Conservation (phyloP, 2,329 filamentous ascomycete genomes). For the Ophidiomyces ophidiicola region DNA sequence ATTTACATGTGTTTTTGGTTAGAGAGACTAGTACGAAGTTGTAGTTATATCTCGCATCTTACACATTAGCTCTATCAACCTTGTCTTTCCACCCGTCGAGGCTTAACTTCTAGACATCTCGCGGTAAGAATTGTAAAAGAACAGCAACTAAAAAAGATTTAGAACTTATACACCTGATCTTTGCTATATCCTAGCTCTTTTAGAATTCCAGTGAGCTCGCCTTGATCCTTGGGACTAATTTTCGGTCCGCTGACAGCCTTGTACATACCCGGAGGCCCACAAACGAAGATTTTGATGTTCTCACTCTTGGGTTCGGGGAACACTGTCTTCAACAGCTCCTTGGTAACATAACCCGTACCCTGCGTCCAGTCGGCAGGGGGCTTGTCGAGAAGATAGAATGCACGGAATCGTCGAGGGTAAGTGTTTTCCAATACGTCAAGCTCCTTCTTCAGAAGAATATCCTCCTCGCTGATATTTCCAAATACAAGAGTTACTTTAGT, state of each 20-base stretch:
- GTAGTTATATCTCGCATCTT: no score
- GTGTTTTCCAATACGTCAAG: slow-evolving; percentile 81
- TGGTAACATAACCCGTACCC: slow-evolving; percentile 68
- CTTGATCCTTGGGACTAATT: slow-evolving; percentile 87
- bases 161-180: slow-evolving; percentile 97
- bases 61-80: no score
- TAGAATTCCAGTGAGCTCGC: slow-evolving; percentile 69
- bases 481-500: slow-evolving; percentile 95
- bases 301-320: slow-evolving; percentile 82
- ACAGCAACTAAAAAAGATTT: slow-evolving; percentile 20
- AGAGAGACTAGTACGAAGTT: no score
- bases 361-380: slow-evolving; percentile 65
- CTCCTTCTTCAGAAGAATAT: slow-evolving; percentile 83
- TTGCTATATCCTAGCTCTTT: slow-evolving; percentile 72
- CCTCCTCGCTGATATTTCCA: slow-evolving; percentile 77
- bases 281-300: slow-evolving; percentile 94
- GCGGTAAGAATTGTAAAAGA: no score
- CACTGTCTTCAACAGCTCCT: slow-evolving; percentile 89
- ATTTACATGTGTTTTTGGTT: no score
- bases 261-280: slow-evolving; percentile 84
- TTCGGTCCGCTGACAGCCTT: slow-evolving; percentile 83
- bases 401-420: slow-evolving; percentile 87
- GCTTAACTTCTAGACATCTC: no score
- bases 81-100: no score
- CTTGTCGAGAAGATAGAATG: slow-evolving; percentile 87